Percentiles rank a stretch among this genome's conserved stretches.
These are phyloP conservation scores for Coprinopsis strossmayeri DNA, from an alignment of 768 basidiomycete genomes.

Conservation along the genomic window DNA sequence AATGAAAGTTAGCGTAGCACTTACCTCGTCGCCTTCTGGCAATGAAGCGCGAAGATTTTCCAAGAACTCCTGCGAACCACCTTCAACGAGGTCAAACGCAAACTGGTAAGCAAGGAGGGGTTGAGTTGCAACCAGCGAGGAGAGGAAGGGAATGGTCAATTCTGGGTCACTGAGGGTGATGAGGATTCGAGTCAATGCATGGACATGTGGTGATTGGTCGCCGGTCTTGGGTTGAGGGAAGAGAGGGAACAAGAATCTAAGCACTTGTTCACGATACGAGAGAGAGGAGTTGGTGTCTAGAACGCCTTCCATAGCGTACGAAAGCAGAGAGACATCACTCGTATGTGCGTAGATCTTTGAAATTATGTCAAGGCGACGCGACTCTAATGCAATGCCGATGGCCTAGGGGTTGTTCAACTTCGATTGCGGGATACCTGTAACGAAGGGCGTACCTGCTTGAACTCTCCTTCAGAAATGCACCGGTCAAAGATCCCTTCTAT, in stretches of 20 bases:
- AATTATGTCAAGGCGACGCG: constrained; percentile 83
- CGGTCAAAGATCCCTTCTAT: constrained; percentile 86
- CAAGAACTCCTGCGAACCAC: constrained; percentile 89
- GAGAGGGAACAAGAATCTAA: constrained; percentile 74
- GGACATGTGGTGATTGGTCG: constrained; percentile 68
- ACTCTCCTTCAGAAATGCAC: constrained; percentile 85
- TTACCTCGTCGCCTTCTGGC: constrained; percentile 61
- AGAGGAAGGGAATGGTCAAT: constrained; percentile 68
- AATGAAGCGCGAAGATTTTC: constrained; percentile 65
- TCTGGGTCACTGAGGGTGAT: constrained; percentile 83
- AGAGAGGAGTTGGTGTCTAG: constrained; percentile 87
- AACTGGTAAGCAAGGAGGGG: constrained; percentile 87
- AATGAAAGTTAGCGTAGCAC: constrained; percentile 14
- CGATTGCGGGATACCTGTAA: constrained; percentile 10
- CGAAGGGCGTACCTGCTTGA: constrained; percentile 62
- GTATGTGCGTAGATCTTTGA: constrained; percentile 68
- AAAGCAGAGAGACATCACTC: constrained; percentile 70
- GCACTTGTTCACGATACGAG: constrained; percentile 76
- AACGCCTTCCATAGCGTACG: constrained; percentile 90
- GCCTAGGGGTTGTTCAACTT: constrained; percentile 57
- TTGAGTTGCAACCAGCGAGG: constrained; percentile 63
- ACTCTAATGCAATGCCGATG: constrained; percentile 92
- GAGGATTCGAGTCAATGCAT: constrained; percentile 81
- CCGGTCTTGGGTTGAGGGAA: constrained; percentile 74
- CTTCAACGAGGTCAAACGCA: constrained; percentile 92